A percentile compares a stretch with the other conserved stretches of the same genome.
Conservation (phyloP, 257 asterid species). For the Rehmannia glutinosa region DNA sequence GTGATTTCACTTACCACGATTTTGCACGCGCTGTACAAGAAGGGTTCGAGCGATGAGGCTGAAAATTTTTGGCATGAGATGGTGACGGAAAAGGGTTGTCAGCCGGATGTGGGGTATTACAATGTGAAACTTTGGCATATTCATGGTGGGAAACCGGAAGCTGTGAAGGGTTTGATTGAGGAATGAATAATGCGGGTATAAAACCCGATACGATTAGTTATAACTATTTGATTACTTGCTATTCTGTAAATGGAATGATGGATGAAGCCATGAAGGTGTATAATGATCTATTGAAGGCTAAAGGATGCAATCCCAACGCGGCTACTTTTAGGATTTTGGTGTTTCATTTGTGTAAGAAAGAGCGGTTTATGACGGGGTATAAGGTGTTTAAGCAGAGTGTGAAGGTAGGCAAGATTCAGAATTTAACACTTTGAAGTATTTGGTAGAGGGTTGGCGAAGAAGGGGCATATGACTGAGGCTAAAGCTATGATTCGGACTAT, state of each 20-base stretch:
- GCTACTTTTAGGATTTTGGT: slow-evolving; percentile 68
- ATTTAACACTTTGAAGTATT: slow-evolving; percentile 62
- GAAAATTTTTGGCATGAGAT: slow-evolving; percentile 64
- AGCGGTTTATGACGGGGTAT: slow-evolving; percentile 49
- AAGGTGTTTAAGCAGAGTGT: slow-evolving; percentile 70
- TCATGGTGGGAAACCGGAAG: slow-evolving; percentile 43
- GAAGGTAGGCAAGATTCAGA: slow-evolving; percentile 53
- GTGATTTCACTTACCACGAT: slow-evolving; percentile 42
- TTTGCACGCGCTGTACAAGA: slow-evolving; percentile 51
- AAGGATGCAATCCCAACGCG: slow-evolving; percentile 53
- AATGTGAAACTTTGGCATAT: slow-evolving; percentile 54
- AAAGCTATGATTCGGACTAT: slow-evolving; percentile 55
- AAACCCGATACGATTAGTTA: slow-evolving; percentile 56
- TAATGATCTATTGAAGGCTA: slow-evolving; percentile 38
- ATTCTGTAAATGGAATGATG: slow-evolving; percentile 51
- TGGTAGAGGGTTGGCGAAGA: slow-evolving; percentile 48
- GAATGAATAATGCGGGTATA: slow-evolving; percentile 54
- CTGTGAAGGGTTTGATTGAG: slow-evolving; percentile 53
- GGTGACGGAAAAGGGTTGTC: slow-evolving; percentile 39
- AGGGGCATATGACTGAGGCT: slow-evolving; percentile 41
- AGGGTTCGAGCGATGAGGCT: slow-evolving; percentile 51
- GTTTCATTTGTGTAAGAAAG: slow-evolving; percentile 50
- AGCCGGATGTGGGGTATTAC: slow-evolving; percentile 62
- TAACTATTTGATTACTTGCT: slow-evolving; percentile 71
- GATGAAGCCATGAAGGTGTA: slow-evolving; percentile 71